A percentile compares a stretch with the other conserved stretches of the same genome.
phyloP scores from a whole-genome alignment of 441 rosid genomes.

The Gossypium lobatum region DNA sequence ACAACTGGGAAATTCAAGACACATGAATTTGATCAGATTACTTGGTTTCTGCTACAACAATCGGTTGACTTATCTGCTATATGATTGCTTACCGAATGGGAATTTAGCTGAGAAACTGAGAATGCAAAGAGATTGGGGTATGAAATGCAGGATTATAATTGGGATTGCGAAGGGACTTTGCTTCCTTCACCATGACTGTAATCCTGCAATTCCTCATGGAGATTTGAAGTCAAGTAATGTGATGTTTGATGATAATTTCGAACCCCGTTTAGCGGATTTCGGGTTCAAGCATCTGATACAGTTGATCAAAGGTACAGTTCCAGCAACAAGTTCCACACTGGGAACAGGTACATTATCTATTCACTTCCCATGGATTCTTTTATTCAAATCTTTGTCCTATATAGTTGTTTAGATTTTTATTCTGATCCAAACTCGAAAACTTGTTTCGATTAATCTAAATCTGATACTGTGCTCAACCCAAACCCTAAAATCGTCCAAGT shows the following conservation, averaged over 20 bases:
- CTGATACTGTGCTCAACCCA: no score
- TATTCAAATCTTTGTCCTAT: not conserved
- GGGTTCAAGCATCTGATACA: slow-evolving; percentile 52
- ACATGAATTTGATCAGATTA: slow-evolving; percentile 71
- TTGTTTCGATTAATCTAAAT: no score
- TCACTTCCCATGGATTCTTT: slow-evolving; percentile 9
- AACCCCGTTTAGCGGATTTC: slow-evolving; percentile 67
- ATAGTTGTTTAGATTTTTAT: no score
- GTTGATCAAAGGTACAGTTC: slow-evolving; percentile 35
- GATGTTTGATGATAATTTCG: slow-evolving; percentile 66
- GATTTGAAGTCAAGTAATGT: slow-evolving; percentile 66
- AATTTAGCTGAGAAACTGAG: slow-evolving; percentile 60
- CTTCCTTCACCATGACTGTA: slow-evolving; percentile 90
- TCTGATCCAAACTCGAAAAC: no score
- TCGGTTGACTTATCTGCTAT: slow-evolving; percentile 55
- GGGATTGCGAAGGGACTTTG: slow-evolving; percentile 77
- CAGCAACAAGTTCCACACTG: slow-evolving; percentile 27
- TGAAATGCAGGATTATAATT: slow-evolving; percentile 48
- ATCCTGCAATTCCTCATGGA: slow-evolving; percentile 85
- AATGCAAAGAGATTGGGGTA: slow-evolving; percentile 56
- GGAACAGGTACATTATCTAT: slow-evolving; percentile 42
- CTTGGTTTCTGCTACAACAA: slow-evolving; percentile 86
- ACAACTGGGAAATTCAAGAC: slow-evolving; percentile 69
- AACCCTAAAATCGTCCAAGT: no score
- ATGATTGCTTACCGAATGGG: slow-evolving; percentile 69